phyloP scores from a whole-genome alignment of 441 rosid species.

The Arabidopsis lyrata region DNA sequence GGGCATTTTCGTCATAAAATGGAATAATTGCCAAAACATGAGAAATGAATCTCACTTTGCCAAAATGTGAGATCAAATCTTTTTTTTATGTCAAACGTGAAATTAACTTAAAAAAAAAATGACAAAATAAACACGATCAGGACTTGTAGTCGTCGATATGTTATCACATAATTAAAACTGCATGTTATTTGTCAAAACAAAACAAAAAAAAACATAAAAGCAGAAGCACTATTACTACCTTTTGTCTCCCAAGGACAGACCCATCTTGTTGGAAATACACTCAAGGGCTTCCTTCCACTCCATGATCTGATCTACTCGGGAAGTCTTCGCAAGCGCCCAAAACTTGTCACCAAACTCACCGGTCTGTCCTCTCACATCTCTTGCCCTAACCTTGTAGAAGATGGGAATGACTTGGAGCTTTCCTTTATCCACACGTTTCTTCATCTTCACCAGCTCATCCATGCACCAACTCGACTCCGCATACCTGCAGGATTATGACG shows the following conservation, averaged over 20 bases:
- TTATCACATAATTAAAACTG: no score
- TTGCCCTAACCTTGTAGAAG: conserved; percentile 17
- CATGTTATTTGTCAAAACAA: no score
- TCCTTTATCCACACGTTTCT: not conserved
- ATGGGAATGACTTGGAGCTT: conserved; percentile 17
- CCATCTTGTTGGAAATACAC: conserved; percentile 6
- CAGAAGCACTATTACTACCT: not conserved
- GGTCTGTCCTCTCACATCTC: conserved; percentile 6
- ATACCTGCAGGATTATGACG: not conserved
- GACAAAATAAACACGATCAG: no score
- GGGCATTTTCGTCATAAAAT: no score
- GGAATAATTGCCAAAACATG: no score
- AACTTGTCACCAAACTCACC: conserved; percentile 4
- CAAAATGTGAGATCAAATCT: no score
- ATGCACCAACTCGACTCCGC: conserved; percentile 15
- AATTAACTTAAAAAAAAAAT: no score
- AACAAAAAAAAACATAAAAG: no score
- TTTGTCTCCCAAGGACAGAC: not conserved
- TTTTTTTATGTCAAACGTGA: no score
- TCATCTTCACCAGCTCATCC: conserved; percentile 4
- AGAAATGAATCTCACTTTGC: no score
- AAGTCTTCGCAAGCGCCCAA: not conserved
- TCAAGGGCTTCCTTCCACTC: conserved; percentile 12
- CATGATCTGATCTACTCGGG: not conserved
- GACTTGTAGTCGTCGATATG: no score